phyloP scores from a whole-genome alignment of 2,329 filamentous ascomycete genomes.

The Aspergillus tubingensis region DNA sequence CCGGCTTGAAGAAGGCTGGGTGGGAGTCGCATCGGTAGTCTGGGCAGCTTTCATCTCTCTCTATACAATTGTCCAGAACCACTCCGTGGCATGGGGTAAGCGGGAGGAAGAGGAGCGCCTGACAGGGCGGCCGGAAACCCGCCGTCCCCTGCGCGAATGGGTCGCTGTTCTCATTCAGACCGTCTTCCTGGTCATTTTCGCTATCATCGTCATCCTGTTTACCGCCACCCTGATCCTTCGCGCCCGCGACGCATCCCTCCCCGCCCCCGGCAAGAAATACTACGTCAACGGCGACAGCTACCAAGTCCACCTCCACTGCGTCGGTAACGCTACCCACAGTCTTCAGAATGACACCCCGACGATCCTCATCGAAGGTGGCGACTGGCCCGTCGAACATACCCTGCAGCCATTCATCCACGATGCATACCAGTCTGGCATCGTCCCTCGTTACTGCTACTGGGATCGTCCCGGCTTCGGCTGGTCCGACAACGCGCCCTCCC shows the following conservation, averaged over 20 bases:
- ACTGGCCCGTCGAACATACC: conserved; percentile 74
- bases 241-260: conserved; percentile 73
- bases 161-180: conserved; percentile 74
- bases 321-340: conserved; percentile 64
- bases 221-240: conserved; percentile 79
- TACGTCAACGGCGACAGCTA: conserved; percentile 84
- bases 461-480: conserved; percentile 89
- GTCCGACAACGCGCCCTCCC: conserved; percentile 89
- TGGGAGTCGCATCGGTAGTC: conserved; percentile 80
- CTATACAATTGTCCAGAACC: conserved; percentile 78
- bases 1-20: conserved; percentile 83
- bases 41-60: conserved; percentile 79
- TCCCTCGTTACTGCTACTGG: conserved; percentile 89
- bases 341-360: conserved; percentile 63
- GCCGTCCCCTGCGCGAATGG: conserved; percentile 83
- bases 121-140: conserved; percentile 83
- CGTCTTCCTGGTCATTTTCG: conserved; percentile 68
- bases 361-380: conserved; percentile 81
- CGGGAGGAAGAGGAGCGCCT: conserved; percentile 87
- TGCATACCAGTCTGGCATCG: conserved; percentile 75
- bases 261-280: conserved; percentile 72
- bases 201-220: conserved; percentile 69
- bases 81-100: conserved; percentile 88
- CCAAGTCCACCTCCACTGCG: conserved; percentile 79
- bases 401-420: conserved; percentile 78